phyloP scores from a whole-genome alignment of 257 asterid species.

The Scutellaria baicalensis region DNA sequence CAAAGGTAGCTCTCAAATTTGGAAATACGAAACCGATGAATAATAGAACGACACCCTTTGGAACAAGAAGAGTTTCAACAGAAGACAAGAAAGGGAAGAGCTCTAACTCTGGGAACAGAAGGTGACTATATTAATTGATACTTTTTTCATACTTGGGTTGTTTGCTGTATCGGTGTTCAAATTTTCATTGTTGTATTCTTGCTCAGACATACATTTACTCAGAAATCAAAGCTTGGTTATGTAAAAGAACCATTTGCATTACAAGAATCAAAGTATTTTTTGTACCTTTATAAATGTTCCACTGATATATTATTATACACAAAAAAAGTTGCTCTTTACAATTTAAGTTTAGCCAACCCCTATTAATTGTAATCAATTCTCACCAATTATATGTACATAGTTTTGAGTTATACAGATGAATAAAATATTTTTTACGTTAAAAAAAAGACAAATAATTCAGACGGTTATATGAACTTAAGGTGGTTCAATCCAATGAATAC shows the following conservation, averaged over 20 bases:
- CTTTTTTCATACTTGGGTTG: not conserved
- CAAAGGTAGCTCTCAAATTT: constrained; percentile 63
- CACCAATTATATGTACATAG: too few species aligned
- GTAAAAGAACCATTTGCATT: not conserved
- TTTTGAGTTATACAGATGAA: too few species aligned
- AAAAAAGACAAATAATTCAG: too few species aligned
- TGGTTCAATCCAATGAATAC: too few species aligned
- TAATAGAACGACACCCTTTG: constrained; percentile 14
- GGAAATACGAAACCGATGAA: constrained; percentile 39
- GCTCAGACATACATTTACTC: not conserved
- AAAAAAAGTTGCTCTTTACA: too few species aligned
- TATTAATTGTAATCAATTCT: too few species aligned
- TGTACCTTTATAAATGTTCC: too few species aligned
- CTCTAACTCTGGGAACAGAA: constrained; percentile 12
- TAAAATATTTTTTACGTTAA: too few species aligned
- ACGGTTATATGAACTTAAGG: too few species aligned
- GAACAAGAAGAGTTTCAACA: constrained; percentile 23
- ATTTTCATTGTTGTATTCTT: not conserved
- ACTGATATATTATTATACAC: too few species aligned
- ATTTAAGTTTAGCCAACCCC: too few species aligned
- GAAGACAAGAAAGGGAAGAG: constrained; percentile 34
- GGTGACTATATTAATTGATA: not conserved
- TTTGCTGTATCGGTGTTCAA: not conserved
- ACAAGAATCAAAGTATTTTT: too few species aligned
- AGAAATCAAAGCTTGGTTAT: not conserved